These are phyloP conservation scores for Barbarea vulgaris DNA, from an alignment of 345 rosid species.

Conservation along the genomic window DNA sequence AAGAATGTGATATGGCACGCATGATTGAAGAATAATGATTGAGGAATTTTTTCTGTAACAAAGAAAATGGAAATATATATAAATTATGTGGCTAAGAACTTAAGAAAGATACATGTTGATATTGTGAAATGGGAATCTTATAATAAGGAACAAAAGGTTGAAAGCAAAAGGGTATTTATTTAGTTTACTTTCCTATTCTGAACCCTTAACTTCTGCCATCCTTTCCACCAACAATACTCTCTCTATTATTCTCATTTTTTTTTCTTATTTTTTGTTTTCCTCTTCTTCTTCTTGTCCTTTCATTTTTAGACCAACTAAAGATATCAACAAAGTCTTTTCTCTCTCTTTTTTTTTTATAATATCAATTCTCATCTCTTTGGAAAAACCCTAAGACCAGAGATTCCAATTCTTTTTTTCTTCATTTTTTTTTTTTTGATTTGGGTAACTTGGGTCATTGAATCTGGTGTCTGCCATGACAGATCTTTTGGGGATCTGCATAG, in stretches of 20 bases:
- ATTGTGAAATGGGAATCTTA: constrained; percentile 40
- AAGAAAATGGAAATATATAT: not conserved
- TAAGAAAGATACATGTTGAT: constrained; percentile 29
- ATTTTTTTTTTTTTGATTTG: constrained; percentile 31
- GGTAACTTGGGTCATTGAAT: constrained; percentile 47
- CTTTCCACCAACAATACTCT: constrained; percentile 39
- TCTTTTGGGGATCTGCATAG: constrained; percentile 56
- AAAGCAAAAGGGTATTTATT: constrained; percentile 39
- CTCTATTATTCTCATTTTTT: constrained; percentile 22
- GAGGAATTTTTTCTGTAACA: not conserved
- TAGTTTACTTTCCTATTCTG: constrained; percentile 40
- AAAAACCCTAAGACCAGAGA: constrained; percentile 32
- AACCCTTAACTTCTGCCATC: constrained; percentile 39
- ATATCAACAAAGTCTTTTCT: constrained; percentile 7
- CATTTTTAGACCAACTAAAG: constrained; percentile 31
- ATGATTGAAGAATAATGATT: constrained; percentile 41
- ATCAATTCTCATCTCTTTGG: constrained; percentile 19
- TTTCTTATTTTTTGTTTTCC: not conserved
- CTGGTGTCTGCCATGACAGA: constrained; percentile 49
- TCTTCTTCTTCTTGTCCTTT: constrained; percentile 12
- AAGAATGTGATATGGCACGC: constrained; percentile 28
- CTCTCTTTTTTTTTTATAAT: constrained; percentile 9
- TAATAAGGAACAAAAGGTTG: constrained; percentile 39
- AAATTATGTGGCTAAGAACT: constrained; percentile 33
- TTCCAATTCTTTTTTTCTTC: constrained; percentile 21